Conservation (phyloP, 257 asterid genomes). For the Eustoma russellianum region DNA sequence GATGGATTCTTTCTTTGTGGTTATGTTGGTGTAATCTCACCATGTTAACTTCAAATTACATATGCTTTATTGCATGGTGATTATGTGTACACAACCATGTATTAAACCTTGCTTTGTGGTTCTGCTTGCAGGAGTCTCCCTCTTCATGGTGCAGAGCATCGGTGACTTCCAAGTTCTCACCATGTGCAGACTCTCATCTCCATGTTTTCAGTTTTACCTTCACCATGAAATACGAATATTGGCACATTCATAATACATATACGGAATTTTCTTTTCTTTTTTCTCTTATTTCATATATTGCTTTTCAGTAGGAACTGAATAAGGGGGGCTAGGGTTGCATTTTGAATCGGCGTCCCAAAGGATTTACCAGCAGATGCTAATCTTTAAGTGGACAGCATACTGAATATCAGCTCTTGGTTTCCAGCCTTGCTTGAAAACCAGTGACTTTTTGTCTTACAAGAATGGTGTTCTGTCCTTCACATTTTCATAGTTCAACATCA, state of each 20-base stretch:
- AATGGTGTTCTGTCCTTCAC: too few species aligned
- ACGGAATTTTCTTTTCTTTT: too few species aligned
- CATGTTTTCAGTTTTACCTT: background rate
- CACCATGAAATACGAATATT: background rate
- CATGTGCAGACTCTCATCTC: background rate
- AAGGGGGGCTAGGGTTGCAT: background rate
- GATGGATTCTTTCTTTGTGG: too few species aligned
- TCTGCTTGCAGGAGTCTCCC: constrained; percentile 35
- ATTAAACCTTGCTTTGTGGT: background rate
- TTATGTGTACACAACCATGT: background rate
- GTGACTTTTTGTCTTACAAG: too few species aligned
- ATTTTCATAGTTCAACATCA: too few species aligned
- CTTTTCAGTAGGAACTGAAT: too few species aligned
- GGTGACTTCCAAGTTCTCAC: constrained; percentile 12
- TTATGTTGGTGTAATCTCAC: too few species aligned
- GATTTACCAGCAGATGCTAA: background rate
- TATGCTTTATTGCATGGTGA: background rate
- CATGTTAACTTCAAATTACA: background rate
- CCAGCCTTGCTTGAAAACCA: too few species aligned
- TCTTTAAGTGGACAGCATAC: constrained; percentile 7
- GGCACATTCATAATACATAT: too few species aligned
- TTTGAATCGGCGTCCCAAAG: background rate
- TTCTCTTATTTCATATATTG: too few species aligned
- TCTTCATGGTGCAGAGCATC: constrained; percentile 16
- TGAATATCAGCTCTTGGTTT: background rate